A percentile compares a stretch with the other conserved stretches of the same genome.
phyloP scores from a whole-genome alignment of 2,329 filamentous ascomycete species.

The Tolypocladium paradoxum region DNA sequence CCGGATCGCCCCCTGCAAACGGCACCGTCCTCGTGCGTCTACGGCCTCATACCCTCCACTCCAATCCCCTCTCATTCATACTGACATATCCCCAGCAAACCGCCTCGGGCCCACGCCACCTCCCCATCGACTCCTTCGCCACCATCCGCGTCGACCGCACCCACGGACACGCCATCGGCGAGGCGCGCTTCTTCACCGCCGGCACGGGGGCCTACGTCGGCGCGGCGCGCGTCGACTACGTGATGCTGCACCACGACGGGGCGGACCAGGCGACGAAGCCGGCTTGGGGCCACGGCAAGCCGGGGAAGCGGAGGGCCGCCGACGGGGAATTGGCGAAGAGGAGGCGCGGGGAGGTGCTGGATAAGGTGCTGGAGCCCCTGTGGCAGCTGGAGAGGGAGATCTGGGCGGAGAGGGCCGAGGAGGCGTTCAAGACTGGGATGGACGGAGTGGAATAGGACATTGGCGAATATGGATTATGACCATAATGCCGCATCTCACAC shows the following conservation, averaged over 20 bases:
- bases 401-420: conserved; percentile 36
- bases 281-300: conserved; percentile 5
- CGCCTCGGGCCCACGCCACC: conserved; percentile 9
- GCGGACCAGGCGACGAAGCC: not conserved
- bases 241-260: conserved; percentile 1
- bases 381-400: conserved; percentile 56
- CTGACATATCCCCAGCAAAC: conserved; percentile 10
- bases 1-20: conserved; percentile 2
- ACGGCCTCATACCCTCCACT: not conserved
- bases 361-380: conserved; percentile 44
- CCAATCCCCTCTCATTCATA: not conserved
- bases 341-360: not conserved
- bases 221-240: conserved; percentile 2
- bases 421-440: not conserved
- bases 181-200: conserved; percentile 11
- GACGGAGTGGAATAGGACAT: not conserved
- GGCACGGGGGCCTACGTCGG: conserved; percentile 13
- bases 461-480: not conserved
- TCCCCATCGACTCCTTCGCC: conserved; percentile 15
- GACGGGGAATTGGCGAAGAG: conserved; percentile 7
- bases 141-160: not conserved
- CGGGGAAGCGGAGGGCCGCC: conserved; percentile 31
- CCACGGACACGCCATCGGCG: conserved; percentile 1
- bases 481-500: not conserved
- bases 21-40: not conserved